Conservation (phyloP, 495 filamentous ascomycete species). For the Annulohypoxylon nitens region DNA sequence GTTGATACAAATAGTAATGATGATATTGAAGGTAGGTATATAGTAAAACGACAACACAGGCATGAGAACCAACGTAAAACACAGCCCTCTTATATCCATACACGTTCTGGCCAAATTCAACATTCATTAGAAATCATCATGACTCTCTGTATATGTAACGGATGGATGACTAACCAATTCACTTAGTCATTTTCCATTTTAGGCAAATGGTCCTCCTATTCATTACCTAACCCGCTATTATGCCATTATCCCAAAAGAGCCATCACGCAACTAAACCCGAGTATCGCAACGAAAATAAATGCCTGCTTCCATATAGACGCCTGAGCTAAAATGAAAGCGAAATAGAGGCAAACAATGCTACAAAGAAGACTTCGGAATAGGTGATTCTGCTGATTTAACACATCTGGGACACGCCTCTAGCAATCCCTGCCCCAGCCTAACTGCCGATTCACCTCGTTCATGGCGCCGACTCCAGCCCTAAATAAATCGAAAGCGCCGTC, state of each 20-base stretch:
- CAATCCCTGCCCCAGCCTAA: slow-evolving; percentile 60
- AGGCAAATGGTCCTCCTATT: slow-evolving; percentile 35
- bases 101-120: background rate
- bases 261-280: slow-evolving; percentile 23
- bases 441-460: slow-evolving; percentile 61
- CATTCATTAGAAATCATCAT: slow-evolving; percentile 6
- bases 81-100: background rate
- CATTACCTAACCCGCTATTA: slow-evolving; percentile 2
- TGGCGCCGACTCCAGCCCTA: slow-evolving; percentile 55
- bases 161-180: background rate
- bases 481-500: slow-evolving; percentile 53
- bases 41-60: background rate
- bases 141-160: background rate
- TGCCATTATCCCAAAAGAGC: slow-evolving; percentile 14
- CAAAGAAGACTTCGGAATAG: slow-evolving; percentile 10
- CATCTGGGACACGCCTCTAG: slow-evolving; percentile 31
- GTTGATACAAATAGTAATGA: background rate
- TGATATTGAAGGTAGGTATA: background rate
- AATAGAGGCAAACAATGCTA: slow-evolving; percentile 10
- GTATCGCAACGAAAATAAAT: slow-evolving; percentile 9
- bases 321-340: slow-evolving; percentile 11
- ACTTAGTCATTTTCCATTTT: slow-evolving; percentile 4
- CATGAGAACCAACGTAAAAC: background rate
- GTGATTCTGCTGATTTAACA: slow-evolving; percentile 1
- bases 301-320: slow-evolving; percentile 24